Conservation (phyloP, 2,329 filamentous ascomycete genomes). For the Helicocarpus griseus region DNA sequence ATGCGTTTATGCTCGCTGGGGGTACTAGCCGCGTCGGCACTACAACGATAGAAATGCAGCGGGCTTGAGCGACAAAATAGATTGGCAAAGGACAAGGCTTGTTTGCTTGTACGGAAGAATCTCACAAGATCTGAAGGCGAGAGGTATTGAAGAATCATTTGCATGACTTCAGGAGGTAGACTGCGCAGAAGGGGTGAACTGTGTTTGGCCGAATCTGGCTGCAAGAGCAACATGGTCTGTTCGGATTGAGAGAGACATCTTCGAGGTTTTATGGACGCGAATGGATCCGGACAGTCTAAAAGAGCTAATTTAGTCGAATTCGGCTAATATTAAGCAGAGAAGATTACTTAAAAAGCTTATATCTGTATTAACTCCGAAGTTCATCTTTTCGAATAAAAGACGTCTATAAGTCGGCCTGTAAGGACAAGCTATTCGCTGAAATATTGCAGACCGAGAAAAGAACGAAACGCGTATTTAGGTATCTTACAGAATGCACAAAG, state of each 20-base stretch:
- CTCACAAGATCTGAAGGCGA: conserved; percentile 1
- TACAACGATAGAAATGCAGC: conserved; percentile 5
- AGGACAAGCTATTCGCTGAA: too few species aligned
- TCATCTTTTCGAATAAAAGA: too few species aligned
- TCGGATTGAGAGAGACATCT: not conserved
- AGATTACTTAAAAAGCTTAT: conserved; percentile 1
- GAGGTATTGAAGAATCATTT: conserved; percentile 4
- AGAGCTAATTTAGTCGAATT: not conserved
- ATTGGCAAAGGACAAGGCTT: conserved; percentile 5
- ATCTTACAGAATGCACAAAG: too few species aligned
- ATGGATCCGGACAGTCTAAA: conserved; percentile 2
- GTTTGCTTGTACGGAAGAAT: conserved; percentile 6
- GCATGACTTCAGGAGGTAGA: conserved; percentile 2
- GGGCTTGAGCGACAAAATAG: conserved; percentile 5
- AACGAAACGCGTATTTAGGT: too few species aligned
- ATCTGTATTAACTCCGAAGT: not conserved
- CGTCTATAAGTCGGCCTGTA: too few species aligned
- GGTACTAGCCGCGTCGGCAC: not conserved
- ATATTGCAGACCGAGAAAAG: too few species aligned
- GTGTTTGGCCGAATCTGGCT: not conserved
- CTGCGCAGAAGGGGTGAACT: not conserved
- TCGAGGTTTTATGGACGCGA: not conserved
- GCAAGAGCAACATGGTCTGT: conserved; percentile 2
- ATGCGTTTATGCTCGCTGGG: conserved; percentile 1
- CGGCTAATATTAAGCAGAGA: not conserved